These are phyloP conservation scores for Astrephomene gubernaculifera DNA, from an alignment of 139 green algal species.

Conservation along the genomic window DNA sequence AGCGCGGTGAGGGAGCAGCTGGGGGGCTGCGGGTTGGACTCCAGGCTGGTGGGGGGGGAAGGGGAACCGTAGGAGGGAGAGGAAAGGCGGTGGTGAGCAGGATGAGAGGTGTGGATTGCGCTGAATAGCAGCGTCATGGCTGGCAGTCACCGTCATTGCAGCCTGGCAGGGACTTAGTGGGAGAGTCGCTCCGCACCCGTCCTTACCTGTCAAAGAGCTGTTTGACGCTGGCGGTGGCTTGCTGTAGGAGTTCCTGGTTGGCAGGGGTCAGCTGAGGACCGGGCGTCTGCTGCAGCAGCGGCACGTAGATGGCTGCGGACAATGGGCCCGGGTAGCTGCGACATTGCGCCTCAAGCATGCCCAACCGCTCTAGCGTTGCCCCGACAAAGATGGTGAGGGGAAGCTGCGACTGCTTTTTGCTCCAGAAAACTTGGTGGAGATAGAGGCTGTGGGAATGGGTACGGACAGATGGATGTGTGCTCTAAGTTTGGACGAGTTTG, in stretches of 20 bases:
- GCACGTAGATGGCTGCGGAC: constrained; percentile 57
- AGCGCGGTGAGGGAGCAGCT: constrained; percentile 52
- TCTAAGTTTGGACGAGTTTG: not conserved
- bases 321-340: constrained; percentile 55
- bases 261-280: constrained; percentile 5
- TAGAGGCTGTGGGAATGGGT: constrained; percentile 39
- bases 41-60: constrained; percentile 32
- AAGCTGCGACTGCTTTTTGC: constrained; percentile 20
- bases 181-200: not conserved
- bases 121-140: not conserved
- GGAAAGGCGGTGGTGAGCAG: not conserved
- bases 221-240: constrained; percentile 29
- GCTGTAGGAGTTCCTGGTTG: constrained; percentile 3
- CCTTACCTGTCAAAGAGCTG: constrained; percentile 34
- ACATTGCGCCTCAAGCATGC: constrained; percentile 59
- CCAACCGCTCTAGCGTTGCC: constrained; percentile 51
- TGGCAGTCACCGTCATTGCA: not conserved
- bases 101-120: not conserved
- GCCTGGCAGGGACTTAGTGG: too few species aligned
- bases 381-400: constrained; percentile 57
- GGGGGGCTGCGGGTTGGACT: not conserved
- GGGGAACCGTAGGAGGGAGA: not conserved
- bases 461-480: not conserved
- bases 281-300: constrained; percentile 33
- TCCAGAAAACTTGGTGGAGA: constrained; percentile 49